Evolutionary conservation across 1,284 basidiomycete genomes (phyloP), one percentile per base, ranked within the genome.

Genomic region (Naganishia sp.): DNA sequence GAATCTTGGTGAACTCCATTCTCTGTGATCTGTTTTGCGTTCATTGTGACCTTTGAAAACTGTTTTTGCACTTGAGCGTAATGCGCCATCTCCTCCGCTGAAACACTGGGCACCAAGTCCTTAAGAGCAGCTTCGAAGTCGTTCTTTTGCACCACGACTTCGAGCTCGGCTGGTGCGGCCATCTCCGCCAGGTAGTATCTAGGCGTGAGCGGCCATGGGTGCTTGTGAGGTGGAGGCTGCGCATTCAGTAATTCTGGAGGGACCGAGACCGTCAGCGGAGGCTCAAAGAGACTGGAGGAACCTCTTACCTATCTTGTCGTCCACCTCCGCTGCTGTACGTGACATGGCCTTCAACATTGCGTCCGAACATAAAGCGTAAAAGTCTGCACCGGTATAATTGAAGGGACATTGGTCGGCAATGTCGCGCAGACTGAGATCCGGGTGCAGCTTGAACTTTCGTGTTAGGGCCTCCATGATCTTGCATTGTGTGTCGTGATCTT

Each of bases 281-380:
- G 35, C 23, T 6, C 3, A 41, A 10, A 28, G 6, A 41, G 18
- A 39, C 21, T 5, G 32, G 23, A 18, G 4, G 21, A n/a, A 18
- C 2, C 41, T 15, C 82, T 71, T 74, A 85, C 87, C 84, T 63
- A 94, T 88, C 68, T 84, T 86, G 6, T 74, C 75, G 69, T 96
- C 95, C 15, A 99, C 82, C 55, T 85, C 85, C 70, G 85, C 84
- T 0, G 96, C 94, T 70, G 90, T 93, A 50, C 90, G 83, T 28
- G 92, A 89, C 89, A 99, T 96, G 7, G 95, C 92, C 75, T 92
- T 92, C 55, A 99, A 84, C 84, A 99, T 88, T 1, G 95, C 94
- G 76, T 99, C 96, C 3, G 93, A 90, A 76, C 95, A 98, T 17
- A 99, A 82, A 0, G 96, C 95, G 81, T 99, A 99, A 72, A 99